phyloP scores from a whole-genome alignment of 257 asterid species.

The Schizonepeta tenuifolia region DNA sequence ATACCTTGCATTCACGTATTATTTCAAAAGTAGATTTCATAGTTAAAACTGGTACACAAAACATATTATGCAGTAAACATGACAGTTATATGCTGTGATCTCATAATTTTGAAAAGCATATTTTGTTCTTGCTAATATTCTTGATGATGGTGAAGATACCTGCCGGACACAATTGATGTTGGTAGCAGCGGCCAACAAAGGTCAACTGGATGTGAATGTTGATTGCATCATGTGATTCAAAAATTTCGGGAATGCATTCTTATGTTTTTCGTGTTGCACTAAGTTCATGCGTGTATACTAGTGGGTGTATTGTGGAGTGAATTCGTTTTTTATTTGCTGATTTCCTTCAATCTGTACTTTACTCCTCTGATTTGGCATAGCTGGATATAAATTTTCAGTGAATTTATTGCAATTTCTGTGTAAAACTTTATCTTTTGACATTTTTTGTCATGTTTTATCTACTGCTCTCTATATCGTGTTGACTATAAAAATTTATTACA shows the following conservation, averaged over 20 bases:
- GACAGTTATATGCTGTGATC: not conserved
- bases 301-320: slow-evolving; percentile 25
- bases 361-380: slow-evolving; percentile 10
- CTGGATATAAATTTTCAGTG: slow-evolving; percentile 18
- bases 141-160: slow-evolving; percentile 45
- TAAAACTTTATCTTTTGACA: slow-evolving; percentile 9
- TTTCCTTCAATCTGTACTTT: slow-evolving; percentile 8
- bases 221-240: slow-evolving; percentile 21
- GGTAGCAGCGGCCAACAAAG: slow-evolving; percentile 57
- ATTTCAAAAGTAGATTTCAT: not conserved
- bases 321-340: slow-evolving; percentile 21
- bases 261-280: slow-evolving; percentile 24
- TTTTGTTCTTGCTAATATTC: slow-evolving; percentile 19
- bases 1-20: not conserved
- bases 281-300: slow-evolving; percentile 26
- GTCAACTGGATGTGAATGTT: slow-evolving; percentile 67
- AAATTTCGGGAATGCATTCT: slow-evolving; percentile 3
- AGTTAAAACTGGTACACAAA: not conserved
- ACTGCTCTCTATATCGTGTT: not conserved
- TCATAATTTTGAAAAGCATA: slow-evolving; percentile 15
- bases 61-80: not conserved
- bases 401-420: slow-evolving; percentile 23
- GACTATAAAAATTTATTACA: not conserved
- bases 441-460: not conserved
- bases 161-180: slow-evolving; percentile 65